Conservation (phyloP, 441 rosid genomes). For the Mallotus repandus region DNA sequence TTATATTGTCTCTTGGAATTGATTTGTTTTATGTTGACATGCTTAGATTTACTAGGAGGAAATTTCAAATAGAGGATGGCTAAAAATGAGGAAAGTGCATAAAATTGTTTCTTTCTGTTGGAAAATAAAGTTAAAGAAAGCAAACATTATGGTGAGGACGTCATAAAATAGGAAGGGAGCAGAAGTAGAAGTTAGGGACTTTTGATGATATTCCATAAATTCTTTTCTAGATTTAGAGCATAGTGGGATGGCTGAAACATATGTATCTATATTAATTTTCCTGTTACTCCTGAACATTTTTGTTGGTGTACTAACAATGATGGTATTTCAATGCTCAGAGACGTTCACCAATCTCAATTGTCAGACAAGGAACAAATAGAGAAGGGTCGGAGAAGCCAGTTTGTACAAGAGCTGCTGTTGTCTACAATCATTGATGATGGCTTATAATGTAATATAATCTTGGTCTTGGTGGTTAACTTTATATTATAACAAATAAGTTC, state of each 20-base stretch:
- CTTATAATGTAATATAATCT: conserved; percentile 23
- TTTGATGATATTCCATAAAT: too few relatives aligned
- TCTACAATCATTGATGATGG: conserved; percentile 57
- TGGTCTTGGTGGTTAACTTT: conserved; percentile 13
- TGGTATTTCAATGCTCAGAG: conserved; percentile 30
- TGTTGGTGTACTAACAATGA: not conserved
- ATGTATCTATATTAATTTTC: not conserved
- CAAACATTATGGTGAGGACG: not conserved
- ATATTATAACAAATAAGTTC: conserved; percentile 9
- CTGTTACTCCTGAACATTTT: not conserved
- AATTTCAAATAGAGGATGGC: not conserved
- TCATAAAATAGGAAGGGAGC: too few relatives aligned
- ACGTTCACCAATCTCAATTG: conserved; percentile 34
- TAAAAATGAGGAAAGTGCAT: too few relatives aligned
- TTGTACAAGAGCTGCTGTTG: conserved; percentile 59
- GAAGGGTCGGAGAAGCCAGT: conserved; percentile 58
- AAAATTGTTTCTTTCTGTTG: not conserved
- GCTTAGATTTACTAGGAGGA: not conserved
- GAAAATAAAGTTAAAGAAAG: not conserved
- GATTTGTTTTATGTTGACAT: not conserved
- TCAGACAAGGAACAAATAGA: conserved; percentile 60
- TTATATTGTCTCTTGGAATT: not conserved
- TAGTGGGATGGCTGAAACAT: not conserved
- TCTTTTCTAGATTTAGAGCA: not conserved
- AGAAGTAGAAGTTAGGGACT: too few relatives aligned